phyloP scores from a whole-genome alignment of 306 rosid genomes.

The Nissolia schottii region DNA sequence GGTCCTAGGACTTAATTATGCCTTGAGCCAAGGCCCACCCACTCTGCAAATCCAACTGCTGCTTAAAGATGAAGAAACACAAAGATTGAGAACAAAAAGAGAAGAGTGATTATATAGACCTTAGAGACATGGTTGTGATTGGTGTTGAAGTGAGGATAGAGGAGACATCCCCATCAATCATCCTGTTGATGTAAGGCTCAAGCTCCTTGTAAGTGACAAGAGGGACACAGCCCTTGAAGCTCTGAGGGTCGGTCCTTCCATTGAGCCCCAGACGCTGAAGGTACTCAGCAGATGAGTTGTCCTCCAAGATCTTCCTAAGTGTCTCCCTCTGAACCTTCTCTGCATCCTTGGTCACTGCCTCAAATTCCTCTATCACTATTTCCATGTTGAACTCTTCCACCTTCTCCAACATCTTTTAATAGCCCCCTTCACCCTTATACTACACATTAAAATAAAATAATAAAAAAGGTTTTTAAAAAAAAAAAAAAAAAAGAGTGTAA shows the following conservation, averaged over 20 bases:
- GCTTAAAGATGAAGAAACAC: background rate
- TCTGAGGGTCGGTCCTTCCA: conserved; percentile 80
- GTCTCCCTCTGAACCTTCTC: conserved; percentile 68
- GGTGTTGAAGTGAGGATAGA: conserved; percentile 81
- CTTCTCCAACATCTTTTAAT: conserved; percentile 60
- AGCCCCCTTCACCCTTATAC: conserved; percentile 14
- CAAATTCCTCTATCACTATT: conserved; percentile 66
- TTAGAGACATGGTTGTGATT: conserved; percentile 71
- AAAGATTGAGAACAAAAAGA: background rate
- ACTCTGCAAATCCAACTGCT: conserved; percentile 1
- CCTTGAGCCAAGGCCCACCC: too few relatives aligned
- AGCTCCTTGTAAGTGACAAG: conserved; percentile 63
- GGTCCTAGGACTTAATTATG: too few relatives aligned
- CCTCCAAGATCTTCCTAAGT: conserved; percentile 64
- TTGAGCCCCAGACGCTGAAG: conserved; percentile 55
- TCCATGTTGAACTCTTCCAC: conserved; percentile 60
- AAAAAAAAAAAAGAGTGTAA: background rate
- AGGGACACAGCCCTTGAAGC: conserved; percentile 76
- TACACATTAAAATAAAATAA: too few relatives aligned
- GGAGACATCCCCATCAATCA: conserved; percentile 60
- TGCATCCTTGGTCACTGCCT: conserved; percentile 68
- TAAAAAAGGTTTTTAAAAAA: too few relatives aligned
- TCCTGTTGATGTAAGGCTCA: conserved; percentile 67
- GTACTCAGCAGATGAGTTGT: conserved; percentile 73
- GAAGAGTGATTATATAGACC: conserved; percentile 26